phyloP scores from a whole-genome alignment of 148 eudicot species.

The Fagopyrum tataricum region DNA sequence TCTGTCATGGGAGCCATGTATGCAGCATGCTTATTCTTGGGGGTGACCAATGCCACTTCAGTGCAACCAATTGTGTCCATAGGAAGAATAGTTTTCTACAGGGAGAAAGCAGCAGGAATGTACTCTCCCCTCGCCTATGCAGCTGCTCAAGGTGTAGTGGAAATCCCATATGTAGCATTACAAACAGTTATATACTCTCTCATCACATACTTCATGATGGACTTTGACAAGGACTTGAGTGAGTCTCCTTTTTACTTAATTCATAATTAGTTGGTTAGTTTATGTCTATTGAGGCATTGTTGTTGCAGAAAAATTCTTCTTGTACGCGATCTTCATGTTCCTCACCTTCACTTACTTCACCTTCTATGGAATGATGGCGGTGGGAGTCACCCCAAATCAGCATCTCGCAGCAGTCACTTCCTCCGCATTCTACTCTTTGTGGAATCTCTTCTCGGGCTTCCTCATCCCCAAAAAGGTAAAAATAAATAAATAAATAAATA shows the following conservation, averaged over 20 bases:
- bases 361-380: slow-evolving; percentile 89
- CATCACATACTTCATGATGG: slow-evolving; percentile 84
- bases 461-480: slow-evolving; percentile 60
- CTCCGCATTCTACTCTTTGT: slow-evolving; percentile 71
- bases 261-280: background rate
- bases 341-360: slow-evolving; percentile 88
- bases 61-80: slow-evolving; percentile 82
- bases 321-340: slow-evolving; percentile 66
- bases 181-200: slow-evolving; percentile 61
- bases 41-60: slow-evolving; percentile 69
- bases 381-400: slow-evolving; percentile 65
- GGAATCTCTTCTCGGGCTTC: slow-evolving; percentile 93
- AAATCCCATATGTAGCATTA: slow-evolving; percentile 58
- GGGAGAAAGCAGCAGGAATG: slow-evolving; percentile 96
- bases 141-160: slow-evolving; percentile 78
- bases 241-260: slow-evolving; percentile 14
- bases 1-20: slow-evolving; percentile 68
- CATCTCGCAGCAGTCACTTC: slow-evolving; percentile 74
- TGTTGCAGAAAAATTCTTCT: slow-evolving; percentile 64
- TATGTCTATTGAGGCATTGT: too few species aligned
- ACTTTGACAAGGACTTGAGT: slow-evolving; percentile 61
- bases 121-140: slow-evolving; percentile 79
- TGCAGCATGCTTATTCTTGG: slow-evolving; percentile 61
- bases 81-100: slow-evolving; percentile 83
- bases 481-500: too few species aligned